Percentiles rank a stretch among this genome's conserved stretches.
Evolutionary conservation across 345 rosid genomes (phyloP).

Genomic region (Microcos paniculata): DNA sequence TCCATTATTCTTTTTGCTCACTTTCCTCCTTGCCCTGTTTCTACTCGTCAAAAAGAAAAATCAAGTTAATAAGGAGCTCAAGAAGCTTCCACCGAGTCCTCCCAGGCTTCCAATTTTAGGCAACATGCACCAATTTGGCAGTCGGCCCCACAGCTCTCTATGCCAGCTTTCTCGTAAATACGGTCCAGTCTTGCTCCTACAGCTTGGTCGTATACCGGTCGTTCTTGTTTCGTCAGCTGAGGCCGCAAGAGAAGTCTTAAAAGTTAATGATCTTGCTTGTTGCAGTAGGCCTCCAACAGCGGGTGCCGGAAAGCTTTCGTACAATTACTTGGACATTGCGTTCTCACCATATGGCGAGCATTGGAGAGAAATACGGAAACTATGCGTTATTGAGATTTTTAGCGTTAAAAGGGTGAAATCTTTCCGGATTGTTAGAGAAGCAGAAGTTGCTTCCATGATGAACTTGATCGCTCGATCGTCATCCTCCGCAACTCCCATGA

Average conservation of each 20-base stretch:
- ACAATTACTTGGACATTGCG: not conserved
- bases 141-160: not conserved
- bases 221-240: conserved; percentile 3
- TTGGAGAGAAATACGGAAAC: conserved; percentile 1
- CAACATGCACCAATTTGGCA: conserved; percentile 30
- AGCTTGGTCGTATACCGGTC: not conserved
- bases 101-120: conserved; percentile 33
- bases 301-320: not conserved
- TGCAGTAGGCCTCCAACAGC: not conserved
- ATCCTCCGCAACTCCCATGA: not conserved
- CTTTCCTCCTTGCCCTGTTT: too few relatives aligned
- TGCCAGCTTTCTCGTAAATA: not conserved
- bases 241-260: not conserved
- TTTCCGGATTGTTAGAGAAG: not conserved
- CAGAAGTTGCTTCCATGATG: not conserved
- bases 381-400: not conserved
- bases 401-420: not conserved
- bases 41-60: too few relatives aligned
- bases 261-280: not conserved
- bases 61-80: too few relatives aligned
- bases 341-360: not conserved
- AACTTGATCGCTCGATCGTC: not conserved
- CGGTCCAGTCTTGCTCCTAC: not conserved
- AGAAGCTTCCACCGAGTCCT: conserved; percentile 24
- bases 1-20: too few relatives aligned